phyloP scores from a whole-genome alignment of 2,329 filamentous ascomycete genomes.

The Volutella citrinella region DNA sequence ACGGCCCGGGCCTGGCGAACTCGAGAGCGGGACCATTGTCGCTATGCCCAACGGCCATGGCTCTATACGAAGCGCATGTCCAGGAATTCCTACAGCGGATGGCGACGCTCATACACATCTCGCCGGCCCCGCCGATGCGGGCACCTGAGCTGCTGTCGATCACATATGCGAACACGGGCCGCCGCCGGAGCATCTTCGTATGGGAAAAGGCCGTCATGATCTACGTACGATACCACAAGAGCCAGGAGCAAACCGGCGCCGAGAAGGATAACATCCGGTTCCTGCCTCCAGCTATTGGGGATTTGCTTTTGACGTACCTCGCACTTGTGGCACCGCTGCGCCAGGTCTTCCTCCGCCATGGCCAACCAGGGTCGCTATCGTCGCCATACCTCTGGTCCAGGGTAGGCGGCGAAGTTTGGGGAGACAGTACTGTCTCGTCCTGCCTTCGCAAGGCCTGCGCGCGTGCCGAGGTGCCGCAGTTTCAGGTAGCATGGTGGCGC shows the following conservation, averaged over 20 bases:
- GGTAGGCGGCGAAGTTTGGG: no score
- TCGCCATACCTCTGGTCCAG: no score
- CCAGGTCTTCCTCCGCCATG: no score
- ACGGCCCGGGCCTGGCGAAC: no score
- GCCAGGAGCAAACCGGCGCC: conserved; percentile 1
- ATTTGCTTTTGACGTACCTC: background rate
- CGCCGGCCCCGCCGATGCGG: background rate
- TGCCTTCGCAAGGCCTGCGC: no score
- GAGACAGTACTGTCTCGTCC: no score
- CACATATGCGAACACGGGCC: background rate
- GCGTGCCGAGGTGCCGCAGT: no score
- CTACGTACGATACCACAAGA: conserved; percentile 1
- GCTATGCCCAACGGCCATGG: conserved; percentile 1
- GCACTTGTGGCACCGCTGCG: no score
- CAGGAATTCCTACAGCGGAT: conserved; percentile 1
- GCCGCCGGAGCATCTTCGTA: background rate
- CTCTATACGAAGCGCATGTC: conserved; percentile 1
- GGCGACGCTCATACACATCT: no score
- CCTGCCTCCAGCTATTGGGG: conserved; percentile 1
- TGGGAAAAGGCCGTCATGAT: background rate
- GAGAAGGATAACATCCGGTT: conserved; percentile 1
- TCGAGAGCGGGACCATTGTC: no score
- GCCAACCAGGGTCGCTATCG: no score
- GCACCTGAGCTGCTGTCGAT: background rate
- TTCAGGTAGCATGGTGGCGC: no score